Evolutionary conservation across 1,139 yeast species (phyloP).

Genomic region (Diutina sp.): DNA sequence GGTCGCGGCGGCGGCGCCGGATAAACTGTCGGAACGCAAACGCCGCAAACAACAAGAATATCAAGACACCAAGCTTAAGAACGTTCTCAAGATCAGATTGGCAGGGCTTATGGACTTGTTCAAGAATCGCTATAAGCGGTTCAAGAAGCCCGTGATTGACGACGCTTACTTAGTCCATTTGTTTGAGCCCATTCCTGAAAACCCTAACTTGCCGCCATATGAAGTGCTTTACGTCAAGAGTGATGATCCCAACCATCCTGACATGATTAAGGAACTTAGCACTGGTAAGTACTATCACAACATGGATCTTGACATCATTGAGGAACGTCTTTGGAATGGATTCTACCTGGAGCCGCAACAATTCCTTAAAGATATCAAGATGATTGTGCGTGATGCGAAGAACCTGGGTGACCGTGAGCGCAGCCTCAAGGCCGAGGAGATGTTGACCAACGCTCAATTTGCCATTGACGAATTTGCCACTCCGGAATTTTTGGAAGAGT

Average conservation of each 20-base stretch:
- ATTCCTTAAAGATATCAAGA: slow-evolving; percentile 69
- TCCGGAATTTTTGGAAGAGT: slow-evolving; percentile 62
- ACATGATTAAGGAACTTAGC: slow-evolving; percentile 66
- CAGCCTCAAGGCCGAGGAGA: slow-evolving; percentile 80
- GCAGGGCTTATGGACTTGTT: slow-evolving; percentile 85
- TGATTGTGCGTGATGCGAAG: slow-evolving; percentile 71
- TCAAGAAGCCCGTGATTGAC: slow-evolving; percentile 82
- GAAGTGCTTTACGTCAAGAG: slow-evolving; percentile 40
- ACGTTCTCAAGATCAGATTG: slow-evolving; percentile 70
- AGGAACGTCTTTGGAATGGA: slow-evolving; percentile 95
- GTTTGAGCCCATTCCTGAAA: slow-evolving; percentile 48
- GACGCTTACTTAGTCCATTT: slow-evolving; percentile 61
- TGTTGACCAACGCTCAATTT: slow-evolving; percentile 93
- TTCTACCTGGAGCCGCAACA: slow-evolving; percentile 89
- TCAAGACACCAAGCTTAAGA: slow-evolving; percentile 71
- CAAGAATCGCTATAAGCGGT: slow-evolving; percentile 76
- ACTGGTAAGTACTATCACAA: slow-evolving; percentile 68
- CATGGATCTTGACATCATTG: slow-evolving; percentile 89
- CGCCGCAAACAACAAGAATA: slow-evolving; percentile 41
- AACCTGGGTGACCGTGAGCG: slow-evolving; percentile 76
- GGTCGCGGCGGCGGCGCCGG: slow-evolving; percentile 8
- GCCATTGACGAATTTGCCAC: slow-evolving; percentile 82
- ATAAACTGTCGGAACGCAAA: slow-evolving; percentile 5
- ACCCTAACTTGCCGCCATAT: slow-evolving; percentile 16
- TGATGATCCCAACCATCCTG: slow-evolving; percentile 35